Percentiles rank a stretch among this genome's conserved stretches.
Evolutionary conservation across 208 protist species (phyloP).

Genomic region (Leishmania turanica): DNA sequence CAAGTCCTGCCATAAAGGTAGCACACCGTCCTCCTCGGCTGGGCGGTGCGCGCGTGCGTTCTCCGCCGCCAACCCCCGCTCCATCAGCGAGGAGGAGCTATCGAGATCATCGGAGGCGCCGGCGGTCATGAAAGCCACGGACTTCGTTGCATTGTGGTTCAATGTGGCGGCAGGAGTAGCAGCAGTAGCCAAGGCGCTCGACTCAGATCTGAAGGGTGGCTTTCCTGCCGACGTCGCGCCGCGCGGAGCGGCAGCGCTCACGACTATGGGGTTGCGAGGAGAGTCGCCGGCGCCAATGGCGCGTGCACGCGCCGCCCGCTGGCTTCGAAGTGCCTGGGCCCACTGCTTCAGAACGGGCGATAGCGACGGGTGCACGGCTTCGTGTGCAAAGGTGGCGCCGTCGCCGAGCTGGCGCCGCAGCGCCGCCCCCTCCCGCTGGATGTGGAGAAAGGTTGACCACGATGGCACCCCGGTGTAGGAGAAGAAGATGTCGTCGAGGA

Average conservation of each 20-base stretch:
- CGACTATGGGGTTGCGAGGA: neutral
- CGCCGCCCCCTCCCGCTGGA: slow-evolving; percentile 45
- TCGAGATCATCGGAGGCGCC: slow-evolving; percentile 3
- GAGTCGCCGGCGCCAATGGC: neutral
- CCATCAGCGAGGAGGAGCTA: slow-evolving; percentile 2
- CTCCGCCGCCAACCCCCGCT: slow-evolving; percentile 12
- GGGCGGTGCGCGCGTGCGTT: neutral
- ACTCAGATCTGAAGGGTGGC: neutral
- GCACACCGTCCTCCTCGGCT: slow-evolving; percentile 26
- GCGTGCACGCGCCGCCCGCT: slow-evolving; percentile 19
- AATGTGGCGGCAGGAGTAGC: neutral
- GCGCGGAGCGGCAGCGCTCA: neutral
- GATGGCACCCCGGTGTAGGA: slow-evolving; percentile 65
- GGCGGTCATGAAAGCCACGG: neutral
- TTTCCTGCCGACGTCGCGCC: neutral
- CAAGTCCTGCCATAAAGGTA: slow-evolving; percentile 50
- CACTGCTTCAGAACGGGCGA: slow-evolving; percentile 42
- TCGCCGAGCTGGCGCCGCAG: slow-evolving; percentile 42
- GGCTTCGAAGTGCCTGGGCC: slow-evolving; percentile 16
- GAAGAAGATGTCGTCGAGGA: slow-evolving; percentile 64
- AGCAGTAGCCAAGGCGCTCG: neutral
- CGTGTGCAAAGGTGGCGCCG: slow-evolving; percentile 53
- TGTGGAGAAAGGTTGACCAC: slow-evolving; percentile 34
- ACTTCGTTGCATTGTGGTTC: neutral
- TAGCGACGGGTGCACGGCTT: slow-evolving; percentile 48